Conservation (phyloP, 805 yeast species). For the Hyphopichia homilentoma region DNA sequence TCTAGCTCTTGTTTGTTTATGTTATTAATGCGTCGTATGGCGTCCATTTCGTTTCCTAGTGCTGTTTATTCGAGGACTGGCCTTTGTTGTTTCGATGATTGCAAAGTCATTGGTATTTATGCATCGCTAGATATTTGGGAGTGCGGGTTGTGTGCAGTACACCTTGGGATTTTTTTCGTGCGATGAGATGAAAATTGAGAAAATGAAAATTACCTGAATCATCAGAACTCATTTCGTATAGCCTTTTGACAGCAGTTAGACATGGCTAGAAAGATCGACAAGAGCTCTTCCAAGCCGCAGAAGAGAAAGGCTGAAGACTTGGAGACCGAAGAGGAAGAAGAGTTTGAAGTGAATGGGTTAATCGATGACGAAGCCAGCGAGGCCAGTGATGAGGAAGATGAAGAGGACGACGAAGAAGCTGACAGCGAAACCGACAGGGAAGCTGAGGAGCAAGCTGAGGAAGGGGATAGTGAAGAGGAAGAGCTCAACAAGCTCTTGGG, state of each 20-base stretch:
- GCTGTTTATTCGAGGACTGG: too few relatives aligned
- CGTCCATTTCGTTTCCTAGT: constrained; percentile 28
- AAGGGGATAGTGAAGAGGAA: constrained; percentile 52
- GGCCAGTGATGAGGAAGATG: constrained; percentile 12
- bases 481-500: constrained; percentile 62
- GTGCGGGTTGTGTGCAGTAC: too few relatives aligned
- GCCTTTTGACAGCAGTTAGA: too few relatives aligned
- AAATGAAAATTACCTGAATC: too few relatives aligned
- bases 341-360: constrained; percentile 33
- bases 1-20: constrained; percentile 67
- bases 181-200: constrained; percentile 2
- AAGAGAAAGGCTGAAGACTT: constrained; percentile 14
- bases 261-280: too few relatives aligned
- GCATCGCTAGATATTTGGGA: too few relatives aligned
- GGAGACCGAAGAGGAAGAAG: constrained; percentile 19
- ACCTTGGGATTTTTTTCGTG: constrained; percentile 1
- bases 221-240: too few relatives aligned
- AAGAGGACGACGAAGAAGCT: constrained; percentile 20
- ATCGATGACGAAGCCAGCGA: constrained; percentile 43
- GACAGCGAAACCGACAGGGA: constrained; percentile 15
- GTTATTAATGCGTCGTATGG: constrained; percentile 43
- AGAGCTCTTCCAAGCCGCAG: too few relatives aligned
- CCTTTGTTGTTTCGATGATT: too few relatives aligned
- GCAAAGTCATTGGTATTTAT: too few relatives aligned
- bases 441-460: constrained; percentile 17